Evolutionary conservation across 2,329 filamentous ascomycete species (phyloP).

Genomic region (Cladosporium sp.): DNA sequence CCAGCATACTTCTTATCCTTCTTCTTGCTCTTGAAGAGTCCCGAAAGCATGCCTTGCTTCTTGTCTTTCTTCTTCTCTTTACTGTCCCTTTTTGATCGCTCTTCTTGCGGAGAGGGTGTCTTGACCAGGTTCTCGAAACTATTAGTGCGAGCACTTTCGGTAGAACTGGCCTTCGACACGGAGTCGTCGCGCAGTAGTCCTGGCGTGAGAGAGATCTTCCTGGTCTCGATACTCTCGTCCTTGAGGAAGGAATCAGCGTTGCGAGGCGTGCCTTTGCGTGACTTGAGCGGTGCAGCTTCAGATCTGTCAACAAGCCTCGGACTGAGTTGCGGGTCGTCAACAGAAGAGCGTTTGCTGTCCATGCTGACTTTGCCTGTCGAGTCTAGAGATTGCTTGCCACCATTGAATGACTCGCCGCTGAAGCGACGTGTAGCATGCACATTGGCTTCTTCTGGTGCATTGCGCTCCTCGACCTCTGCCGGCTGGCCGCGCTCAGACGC

Average conservation of each 20-base stretch:
- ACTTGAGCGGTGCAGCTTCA: constrained; percentile 49
- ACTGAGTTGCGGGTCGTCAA: constrained; percentile 27
- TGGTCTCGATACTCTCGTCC: constrained; percentile 89
- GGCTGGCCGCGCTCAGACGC: constrained; percentile 17
- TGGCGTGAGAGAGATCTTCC: constrained; percentile 94
- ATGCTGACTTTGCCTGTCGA: constrained; percentile 7
- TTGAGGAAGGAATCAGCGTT: constrained; percentile 98
- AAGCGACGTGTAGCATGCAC: constrained; percentile 13
- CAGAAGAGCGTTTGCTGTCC: constrained; percentile 15
- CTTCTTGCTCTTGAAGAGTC: constrained; percentile 62
- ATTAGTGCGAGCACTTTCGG: constrained; percentile 48
- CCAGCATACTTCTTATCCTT: constrained; percentile 57
- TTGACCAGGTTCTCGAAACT: constrained; percentile 77
- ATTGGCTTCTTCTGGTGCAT: constrained; percentile 15
- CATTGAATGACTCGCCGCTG: constrained; percentile 8
- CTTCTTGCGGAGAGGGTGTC: constrained; percentile 57
- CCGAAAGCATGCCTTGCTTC: constrained; percentile 69
- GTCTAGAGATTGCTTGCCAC: constrained; percentile 4
- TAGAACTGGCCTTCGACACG: constrained; percentile 30
- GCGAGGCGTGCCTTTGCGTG: constrained; percentile 78
- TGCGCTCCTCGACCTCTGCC: constrained; percentile 20
- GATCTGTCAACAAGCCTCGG: constrained; percentile 28
- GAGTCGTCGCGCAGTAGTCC: constrained; percentile 82
- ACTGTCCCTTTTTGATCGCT: constrained; percentile 58
- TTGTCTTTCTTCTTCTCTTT: constrained; percentile 75